Conservation (phyloP, 306 rosid genomes). For the Alnus glutinosa region DNA sequence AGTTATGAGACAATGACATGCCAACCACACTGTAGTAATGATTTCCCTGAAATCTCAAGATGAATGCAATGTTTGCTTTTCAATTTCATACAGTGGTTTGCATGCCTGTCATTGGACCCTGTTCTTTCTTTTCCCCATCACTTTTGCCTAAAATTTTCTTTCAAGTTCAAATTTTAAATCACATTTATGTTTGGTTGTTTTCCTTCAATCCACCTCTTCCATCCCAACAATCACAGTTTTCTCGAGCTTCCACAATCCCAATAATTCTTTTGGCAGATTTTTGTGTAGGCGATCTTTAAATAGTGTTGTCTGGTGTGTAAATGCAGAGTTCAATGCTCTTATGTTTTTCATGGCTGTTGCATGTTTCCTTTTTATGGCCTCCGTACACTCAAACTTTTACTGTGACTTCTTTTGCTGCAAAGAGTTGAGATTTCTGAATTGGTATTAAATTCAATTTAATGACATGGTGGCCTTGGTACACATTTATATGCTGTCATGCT, state of each 20-base stretch:
- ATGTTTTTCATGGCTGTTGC: neutral
- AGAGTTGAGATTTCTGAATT: conserved; percentile 21
- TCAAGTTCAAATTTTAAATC: neutral
- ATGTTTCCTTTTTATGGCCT: neutral
- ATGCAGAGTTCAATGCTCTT: neutral
- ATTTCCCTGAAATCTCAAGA: conserved; percentile 48
- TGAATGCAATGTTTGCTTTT: conserved; percentile 70
- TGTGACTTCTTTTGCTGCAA: conserved; percentile 10
- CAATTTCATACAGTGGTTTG: conserved; percentile 33
- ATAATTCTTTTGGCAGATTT: neutral
- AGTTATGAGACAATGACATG: conserved; percentile 58
- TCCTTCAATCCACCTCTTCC: neutral
- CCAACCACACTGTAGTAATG: conserved; percentile 28
- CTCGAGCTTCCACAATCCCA: neutral
- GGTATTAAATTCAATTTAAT: conserved; percentile 23
- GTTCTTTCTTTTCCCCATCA: neutral
- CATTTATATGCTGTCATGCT: neutral
- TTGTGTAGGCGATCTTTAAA: neutral
- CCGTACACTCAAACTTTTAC: neutral
- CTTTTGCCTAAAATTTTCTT: neutral
- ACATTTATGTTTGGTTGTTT: neutral
- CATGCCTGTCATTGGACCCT: conserved; percentile 36
- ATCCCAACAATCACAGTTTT: neutral
- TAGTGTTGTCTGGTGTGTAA: neutral
- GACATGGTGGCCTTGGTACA: neutral